A percentile compares a stretch with the other conserved stretches of the same genome.
phyloP scores from a whole-genome alignment of 73 alveolate species.

The Paramecium sonneborni region DNA sequence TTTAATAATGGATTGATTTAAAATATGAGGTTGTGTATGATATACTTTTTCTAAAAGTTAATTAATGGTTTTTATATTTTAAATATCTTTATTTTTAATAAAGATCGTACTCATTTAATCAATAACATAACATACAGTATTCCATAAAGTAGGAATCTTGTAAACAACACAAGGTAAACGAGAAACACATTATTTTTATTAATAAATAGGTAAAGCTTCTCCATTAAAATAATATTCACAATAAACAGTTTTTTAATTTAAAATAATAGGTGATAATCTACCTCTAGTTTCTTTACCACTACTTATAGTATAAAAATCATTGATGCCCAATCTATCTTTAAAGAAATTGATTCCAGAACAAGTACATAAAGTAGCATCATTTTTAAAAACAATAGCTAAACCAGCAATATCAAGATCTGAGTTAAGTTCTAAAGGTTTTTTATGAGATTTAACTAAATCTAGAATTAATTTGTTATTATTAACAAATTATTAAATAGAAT shows the following conservation, averaged over 20 bases:
- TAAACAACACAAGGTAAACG: slow-evolving; percentile 73
- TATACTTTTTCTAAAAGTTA: not conserved
- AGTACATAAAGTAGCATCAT: slow-evolving; percentile 76
- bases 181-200: slow-evolving; percentile 55
- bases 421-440: not conserved
- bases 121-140: slow-evolving; percentile 69
- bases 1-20: slow-evolving; percentile 23
- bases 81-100: slow-evolving; percentile 5
- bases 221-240: slow-evolving; percentile 72
- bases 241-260: slow-evolving; percentile 76
- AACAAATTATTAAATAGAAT: not conserved
- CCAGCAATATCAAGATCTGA: slow-evolving; percentile 60
- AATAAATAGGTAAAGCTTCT: slow-evolving; percentile 68
- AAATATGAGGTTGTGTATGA: not conserved
- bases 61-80: not conserved
- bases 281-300: slow-evolving; percentile 74
- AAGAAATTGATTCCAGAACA: slow-evolving; percentile 82
- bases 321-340: slow-evolving; percentile 81
- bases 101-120: slow-evolving; percentile 53
- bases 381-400: slow-evolving; percentile 75
- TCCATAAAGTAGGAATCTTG: slow-evolving; percentile 79
- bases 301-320: slow-evolving; percentile 73
- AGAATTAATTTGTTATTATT: not conserved
- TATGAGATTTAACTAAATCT: slow-evolving; percentile 23
- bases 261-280: slow-evolving; percentile 74